phyloP scores from a whole-genome alignment of 805 yeast species.

The Debaryomyces hansenii region DNA sequence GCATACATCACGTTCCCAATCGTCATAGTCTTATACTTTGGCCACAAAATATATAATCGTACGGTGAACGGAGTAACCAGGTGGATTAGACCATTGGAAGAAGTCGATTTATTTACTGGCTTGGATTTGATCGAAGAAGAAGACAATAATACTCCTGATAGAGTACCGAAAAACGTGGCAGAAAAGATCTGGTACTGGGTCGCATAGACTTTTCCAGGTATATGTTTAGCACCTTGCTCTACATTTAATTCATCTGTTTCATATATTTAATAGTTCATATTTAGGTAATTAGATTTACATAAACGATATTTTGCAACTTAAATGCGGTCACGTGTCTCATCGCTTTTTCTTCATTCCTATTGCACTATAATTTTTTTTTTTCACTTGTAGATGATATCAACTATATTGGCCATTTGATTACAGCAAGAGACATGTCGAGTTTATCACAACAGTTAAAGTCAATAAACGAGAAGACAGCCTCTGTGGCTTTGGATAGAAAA shows the following conservation, averaged over 20 bases:
- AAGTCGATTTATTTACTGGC: constrained; percentile 62
- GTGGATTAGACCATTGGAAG: constrained; percentile 52
- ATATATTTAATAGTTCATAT: not conserved
- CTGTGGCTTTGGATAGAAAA: constrained; percentile 83
- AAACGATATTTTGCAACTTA: not conserved
- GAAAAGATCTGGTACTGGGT: constrained; percentile 54
- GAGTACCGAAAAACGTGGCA: constrained; percentile 38
- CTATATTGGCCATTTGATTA: not conserved
- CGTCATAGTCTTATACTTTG: constrained; percentile 52
- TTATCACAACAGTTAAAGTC: constrained; percentile 81
- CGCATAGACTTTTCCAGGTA: constrained; percentile 21
- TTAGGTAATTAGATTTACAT: not conserved
- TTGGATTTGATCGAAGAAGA: constrained; percentile 60
- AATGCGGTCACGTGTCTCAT: not conserved
- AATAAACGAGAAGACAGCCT: constrained; percentile 61
- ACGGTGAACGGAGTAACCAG: constrained; percentile 21
- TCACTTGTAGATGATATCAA: not conserved
- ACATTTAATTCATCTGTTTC: not conserved
- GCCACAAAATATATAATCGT: constrained; percentile 52
- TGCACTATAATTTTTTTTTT: constrained; percentile 2
- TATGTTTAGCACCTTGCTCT: not conserved
- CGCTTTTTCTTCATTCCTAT: not conserved
- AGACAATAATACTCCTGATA: constrained; percentile 37
- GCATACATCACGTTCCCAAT: constrained; percentile 70
- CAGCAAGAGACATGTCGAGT: constrained; percentile 42